phyloP scores from a whole-genome alignment of 805 yeast genomes.

The Metschnikowia cerradonensis region DNA sequence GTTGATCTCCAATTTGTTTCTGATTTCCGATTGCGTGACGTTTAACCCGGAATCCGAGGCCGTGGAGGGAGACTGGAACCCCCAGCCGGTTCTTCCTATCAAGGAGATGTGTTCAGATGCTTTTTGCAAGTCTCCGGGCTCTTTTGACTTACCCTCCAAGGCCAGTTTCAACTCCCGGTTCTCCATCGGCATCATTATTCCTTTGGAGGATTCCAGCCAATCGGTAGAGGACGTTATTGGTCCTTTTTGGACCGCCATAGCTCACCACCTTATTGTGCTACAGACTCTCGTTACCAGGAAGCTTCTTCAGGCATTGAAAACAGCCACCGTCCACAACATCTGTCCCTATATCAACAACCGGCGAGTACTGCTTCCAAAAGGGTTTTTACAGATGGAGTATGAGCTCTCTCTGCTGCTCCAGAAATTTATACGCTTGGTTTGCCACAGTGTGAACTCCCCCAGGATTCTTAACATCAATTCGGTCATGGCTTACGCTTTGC shows the following conservation, averaged over 20 bases:
- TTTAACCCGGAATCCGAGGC: slow-evolving; percentile 1
- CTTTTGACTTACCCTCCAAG: slow-evolving; percentile 3
- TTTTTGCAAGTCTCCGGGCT: slow-evolving; percentile 1
- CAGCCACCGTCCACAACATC: slow-evolving; percentile 11
- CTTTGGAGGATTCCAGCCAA: slow-evolving; percentile 31
- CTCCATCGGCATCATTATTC: slow-evolving; percentile 47
- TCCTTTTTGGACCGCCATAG: slow-evolving; percentile 47
- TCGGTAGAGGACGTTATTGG: slow-evolving; percentile 40
- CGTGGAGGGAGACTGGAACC: slow-evolving; percentile 33
- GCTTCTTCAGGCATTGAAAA: slow-evolving; percentile 25
- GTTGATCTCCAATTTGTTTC: slow-evolving; percentile 44
- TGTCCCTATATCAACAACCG: slow-evolving; percentile 28
- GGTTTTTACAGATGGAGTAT: slow-evolving; percentile 39
- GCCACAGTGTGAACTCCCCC: slow-evolving; percentile 43
- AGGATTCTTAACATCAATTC: slow-evolving; percentile 40
- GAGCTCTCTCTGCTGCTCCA: slow-evolving; percentile 40
- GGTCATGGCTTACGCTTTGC: slow-evolving; percentile 25
- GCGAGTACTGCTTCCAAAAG: slow-evolving; percentile 35
- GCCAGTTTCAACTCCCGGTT: slow-evolving; percentile 32
- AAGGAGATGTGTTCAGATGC: slow-evolving; percentile 18
- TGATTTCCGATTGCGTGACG: slow-evolving; percentile 26
- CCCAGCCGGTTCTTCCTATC: slow-evolving; percentile 37
- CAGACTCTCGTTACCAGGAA: slow-evolving; percentile 40
- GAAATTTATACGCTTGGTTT: slow-evolving; percentile 34
- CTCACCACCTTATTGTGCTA: slow-evolving; percentile 35